Base-by-base conservation (phyloP, 1,139 yeast genomes). In the Zhuliangozyma parablackwelliae region DNA sequence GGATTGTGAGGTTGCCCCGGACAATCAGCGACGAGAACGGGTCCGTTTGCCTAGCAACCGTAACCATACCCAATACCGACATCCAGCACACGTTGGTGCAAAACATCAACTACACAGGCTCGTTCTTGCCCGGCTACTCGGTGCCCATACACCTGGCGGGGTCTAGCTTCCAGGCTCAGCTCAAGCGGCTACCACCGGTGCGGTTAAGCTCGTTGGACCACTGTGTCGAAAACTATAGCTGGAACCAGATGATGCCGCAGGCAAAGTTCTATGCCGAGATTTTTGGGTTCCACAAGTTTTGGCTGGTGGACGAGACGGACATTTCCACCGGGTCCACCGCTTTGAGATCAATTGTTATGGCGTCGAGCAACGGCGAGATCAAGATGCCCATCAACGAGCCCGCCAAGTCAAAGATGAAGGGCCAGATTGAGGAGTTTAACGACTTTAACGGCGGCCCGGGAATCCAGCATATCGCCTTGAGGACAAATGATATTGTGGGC, bases 331-430 rank as follows among this genome's bases (percentile, higher is more conserved):
- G 74, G 36, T 78, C 64, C 46, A 75, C 90, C 1, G 85, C 92
- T 0, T 69, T 86, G 38, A 71, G 77, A 41, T 82, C 94, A 5
- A 74, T 80, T 21, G 95, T 86, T 10, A 82, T 86, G 90, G 75
- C 90, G 0, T 78, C 85, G 6, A 65, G 72, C 10, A 78, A 80
- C 48, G 86, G 83, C 6, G 58, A 53, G 33, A 74, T 85, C 46
- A 84, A 84, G 56, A 80, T 87, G 75, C 95, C 95, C 8, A 75
- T 87, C 34, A 87, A 86, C 57, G 95, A 86, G 56, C 95, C 96
- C 0, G 90, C 88, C 0, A 54, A 63, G 37, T 86, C 90, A 2
- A 60, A 64, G 39, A 73, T 73, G 52, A 77, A 71, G 52, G 80
- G 90, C 2, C 95, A 87, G 55, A 81, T 87, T 44, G 95, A 86